These are phyloP conservation scores for Kwoniella mangroviensis DNA, from an alignment of 768 basidiomycete species.

Conservation along the genomic window DNA sequence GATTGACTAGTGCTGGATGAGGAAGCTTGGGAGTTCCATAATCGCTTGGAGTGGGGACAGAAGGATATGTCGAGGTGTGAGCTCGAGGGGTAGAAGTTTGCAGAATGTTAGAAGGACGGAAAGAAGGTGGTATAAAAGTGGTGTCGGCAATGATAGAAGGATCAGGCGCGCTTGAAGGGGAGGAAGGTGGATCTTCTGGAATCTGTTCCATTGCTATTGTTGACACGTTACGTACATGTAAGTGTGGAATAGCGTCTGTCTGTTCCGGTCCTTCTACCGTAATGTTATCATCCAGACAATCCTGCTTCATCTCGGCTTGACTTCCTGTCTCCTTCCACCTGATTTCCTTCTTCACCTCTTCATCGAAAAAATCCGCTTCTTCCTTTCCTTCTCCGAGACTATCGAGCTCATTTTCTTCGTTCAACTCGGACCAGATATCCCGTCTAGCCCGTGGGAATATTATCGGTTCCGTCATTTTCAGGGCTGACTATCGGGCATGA, in stretches of 20 bases:
- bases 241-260: not conserved
- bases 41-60: conserved; percentile 21
- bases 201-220: not conserved
- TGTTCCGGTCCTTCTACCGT: not conserved
- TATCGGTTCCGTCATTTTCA: not conserved
- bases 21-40: conserved; percentile 11
- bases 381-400: conserved; percentile 17
- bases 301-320: not conserved
- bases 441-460: conserved; percentile 1
- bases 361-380: conserved; percentile 1
- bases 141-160: not conserved
- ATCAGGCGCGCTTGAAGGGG: not conserved
- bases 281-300: not conserved
- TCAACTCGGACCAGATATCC: conserved; percentile 14
- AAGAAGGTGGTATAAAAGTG: conserved; percentile 18
- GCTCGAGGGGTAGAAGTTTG: conserved; percentile 25
- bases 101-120: conserved; percentile 17
- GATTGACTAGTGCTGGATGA: conserved; percentile 6
- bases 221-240: not conserved
- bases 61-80: conserved; percentile 18
- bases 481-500: not conserved
- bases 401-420: conserved; percentile 1
- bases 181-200: not conserved
- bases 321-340: conserved; percentile 12
- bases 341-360: conserved; percentile 17